Percentiles rank a stretch among this genome's conserved stretches.
Evolutionary conservation across 2,329 filamentous ascomycete species (phyloP).

Genomic region (Exophiala phaeomuriformis): DNA sequence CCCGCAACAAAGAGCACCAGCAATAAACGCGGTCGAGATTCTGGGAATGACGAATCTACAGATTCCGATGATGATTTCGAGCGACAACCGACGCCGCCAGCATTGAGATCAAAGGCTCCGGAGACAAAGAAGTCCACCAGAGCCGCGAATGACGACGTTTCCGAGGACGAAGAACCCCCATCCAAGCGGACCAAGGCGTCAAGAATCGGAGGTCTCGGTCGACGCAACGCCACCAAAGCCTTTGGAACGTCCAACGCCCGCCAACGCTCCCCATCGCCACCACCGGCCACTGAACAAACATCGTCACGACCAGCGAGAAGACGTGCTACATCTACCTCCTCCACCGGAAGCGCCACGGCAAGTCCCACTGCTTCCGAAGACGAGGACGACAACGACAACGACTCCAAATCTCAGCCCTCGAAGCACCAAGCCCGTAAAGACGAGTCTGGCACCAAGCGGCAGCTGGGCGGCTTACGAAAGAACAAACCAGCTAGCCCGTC

Average conservation of each 20-base stretch:
- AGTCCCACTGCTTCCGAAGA: conserved; percentile 18
- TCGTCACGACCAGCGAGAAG: no score
- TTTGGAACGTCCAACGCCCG: conserved; percentile 3
- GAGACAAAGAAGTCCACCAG: background rate
- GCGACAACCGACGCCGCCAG: conserved; percentile 22
- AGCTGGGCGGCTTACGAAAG: conserved; percentile 3
- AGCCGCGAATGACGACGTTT: background rate
- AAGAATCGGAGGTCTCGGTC: conserved; percentile 10
- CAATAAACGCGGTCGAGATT: background rate
- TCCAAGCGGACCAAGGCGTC: conserved; percentile 3
- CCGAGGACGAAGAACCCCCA: conserved; percentile 8
- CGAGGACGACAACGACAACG: conserved; percentile 12
- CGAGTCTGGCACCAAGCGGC: background rate
- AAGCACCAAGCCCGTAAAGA: background rate
- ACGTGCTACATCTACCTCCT: background rate
- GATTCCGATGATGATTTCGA: conserved; percentile 25
- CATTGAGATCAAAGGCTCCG: conserved; percentile 1
- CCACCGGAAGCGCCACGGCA: conserved; percentile 9
- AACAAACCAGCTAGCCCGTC: conserved; percentile 1
- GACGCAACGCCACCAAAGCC: conserved; percentile 15
- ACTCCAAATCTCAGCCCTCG: background rate
- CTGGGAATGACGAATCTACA: conserved; percentile 4
- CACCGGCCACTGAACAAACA: background rate
- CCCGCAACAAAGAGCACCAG: background rate
- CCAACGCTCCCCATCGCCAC: background rate